Percentiles rank a stretch among this genome's conserved stretches.
These are phyloP conservation scores for Phytophthora kernoviae DNA, from an alignment of 352 stramenopile genomes.

Conservation along the genomic window DNA sequence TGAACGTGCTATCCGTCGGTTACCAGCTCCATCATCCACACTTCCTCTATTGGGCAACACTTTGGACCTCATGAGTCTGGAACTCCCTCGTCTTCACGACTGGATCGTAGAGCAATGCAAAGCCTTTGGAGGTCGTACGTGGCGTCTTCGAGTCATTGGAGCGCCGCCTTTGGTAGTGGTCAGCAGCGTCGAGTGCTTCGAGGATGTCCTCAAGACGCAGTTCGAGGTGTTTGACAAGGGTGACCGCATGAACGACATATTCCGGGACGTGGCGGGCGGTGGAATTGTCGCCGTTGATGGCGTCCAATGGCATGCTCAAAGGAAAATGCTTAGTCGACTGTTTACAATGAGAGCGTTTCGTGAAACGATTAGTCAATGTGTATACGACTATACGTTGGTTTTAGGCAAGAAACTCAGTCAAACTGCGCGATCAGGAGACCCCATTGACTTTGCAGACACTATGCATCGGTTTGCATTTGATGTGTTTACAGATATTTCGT, in stretches of 20 bases:
- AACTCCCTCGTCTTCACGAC: constrained; percentile 51
- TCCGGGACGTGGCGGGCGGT: constrained; percentile 53
- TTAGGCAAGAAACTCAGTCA: constrained; percentile 30
- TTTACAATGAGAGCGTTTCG: constrained; percentile 61
- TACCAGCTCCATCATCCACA: constrained; percentile 39
- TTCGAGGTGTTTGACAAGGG: constrained; percentile 81
- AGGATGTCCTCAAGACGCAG: constrained; percentile 55
- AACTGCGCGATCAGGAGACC: constrained; percentile 11
- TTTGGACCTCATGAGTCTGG: constrained; percentile 41
- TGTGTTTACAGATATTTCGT: constrained; percentile 58
- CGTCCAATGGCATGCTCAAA: constrained; percentile 50
- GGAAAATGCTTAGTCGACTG: constrained; percentile 82
- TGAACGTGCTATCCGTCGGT: constrained; percentile 25
- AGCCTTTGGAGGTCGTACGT: constrained; percentile 37
- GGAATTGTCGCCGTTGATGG: constrained; percentile 66
- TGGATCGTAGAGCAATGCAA: constrained; percentile 53
- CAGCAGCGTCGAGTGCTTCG: constrained; percentile 39
- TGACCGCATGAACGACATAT: constrained; percentile 39
- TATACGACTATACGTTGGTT: constrained; percentile 45
- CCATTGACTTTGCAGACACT: constrained; percentile 36
- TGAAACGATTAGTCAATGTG: constrained; percentile 38
- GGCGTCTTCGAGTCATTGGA: constrained; percentile 41
- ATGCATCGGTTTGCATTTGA: constrained; percentile 64
- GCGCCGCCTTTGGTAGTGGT: constrained; percentile 45
- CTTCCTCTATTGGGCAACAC: constrained; percentile 53